Base-by-base conservation (phyloP, 2,329 filamentous ascomycete species). In the Pseudonectria foliicola region DNA sequence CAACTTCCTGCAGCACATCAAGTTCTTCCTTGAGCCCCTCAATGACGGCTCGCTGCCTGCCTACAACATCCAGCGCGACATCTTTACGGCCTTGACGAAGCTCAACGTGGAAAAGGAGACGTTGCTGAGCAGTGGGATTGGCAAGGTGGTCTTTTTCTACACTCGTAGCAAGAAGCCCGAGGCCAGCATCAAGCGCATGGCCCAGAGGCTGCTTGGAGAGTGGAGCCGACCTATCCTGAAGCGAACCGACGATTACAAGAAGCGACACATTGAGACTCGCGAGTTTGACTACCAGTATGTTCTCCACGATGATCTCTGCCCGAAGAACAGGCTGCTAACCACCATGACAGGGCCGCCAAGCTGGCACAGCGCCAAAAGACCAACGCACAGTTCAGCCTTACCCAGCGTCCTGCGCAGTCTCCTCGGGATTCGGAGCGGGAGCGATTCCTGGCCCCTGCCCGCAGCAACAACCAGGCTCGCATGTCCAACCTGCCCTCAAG, bases 91-190 rank as follows among this genome's bases (percentile, higher is more conserved):
- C 15, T 71, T 98, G 25, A 75, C 74, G 13, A 81, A 79, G 52
- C 73, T 96, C 5, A 88, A 87, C 6, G 87, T 96, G 46, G 85
- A 88, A 56, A 95, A 95, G 57, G 92, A 96, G 51, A 76, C 83
- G 2, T 73, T 98, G 11, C 73, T 93, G 14, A 89, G 88, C 46
- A 94, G 86, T 50, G 89, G 90, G 13, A 92, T 98, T 45, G 92
- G 92, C 55, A 95, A 95, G 60, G 87, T 98, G 31, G 83, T 95
- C 34, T 77, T 94, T 43, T 98, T 95, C 67, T 98, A 98, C 65
- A 95, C 89, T 33, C 89, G 89, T 63, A 94, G 85, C 68, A 93
- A 89, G 67, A 82, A 86, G 47, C 84, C 89, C 1, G 86, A 96
- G 62, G 70, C 82, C 4, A 75, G 73, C 42, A 95, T 98, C 69